A percentile compares a stretch with the other conserved stretches of the same genome.
phyloP scores from a whole-genome alignment of 2,329 filamentous ascomycete genomes.

The Cryphonectria naterciae region DNA sequence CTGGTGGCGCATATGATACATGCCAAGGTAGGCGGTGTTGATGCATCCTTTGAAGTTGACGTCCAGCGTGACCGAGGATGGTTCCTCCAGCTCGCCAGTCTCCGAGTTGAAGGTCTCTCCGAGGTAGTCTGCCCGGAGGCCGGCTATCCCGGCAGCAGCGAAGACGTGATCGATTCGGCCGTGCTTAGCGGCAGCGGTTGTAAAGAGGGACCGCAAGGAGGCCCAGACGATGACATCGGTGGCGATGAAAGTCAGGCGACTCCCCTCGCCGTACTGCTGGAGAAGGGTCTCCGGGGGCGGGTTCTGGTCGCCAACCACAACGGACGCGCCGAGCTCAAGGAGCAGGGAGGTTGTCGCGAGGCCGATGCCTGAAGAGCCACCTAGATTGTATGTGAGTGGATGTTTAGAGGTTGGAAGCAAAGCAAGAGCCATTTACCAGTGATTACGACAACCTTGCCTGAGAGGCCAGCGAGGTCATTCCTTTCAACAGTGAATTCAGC shows the following conservation, averaged over 20 bases:
- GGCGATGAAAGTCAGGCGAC: not conserved
- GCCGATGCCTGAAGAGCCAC: constrained; percentile 9
- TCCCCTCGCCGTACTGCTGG: not conserved
- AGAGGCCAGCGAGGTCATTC: not conserved
- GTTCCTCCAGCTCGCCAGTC: constrained; percentile 10
- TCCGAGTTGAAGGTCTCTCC: not conserved
- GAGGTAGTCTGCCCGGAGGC: not conserved
- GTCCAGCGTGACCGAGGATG: not conserved
- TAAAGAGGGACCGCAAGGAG: not conserved
- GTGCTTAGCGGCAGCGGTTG: not conserved
- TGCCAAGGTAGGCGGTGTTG: constrained; percentile 13
- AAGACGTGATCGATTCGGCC: constrained; percentile 16
- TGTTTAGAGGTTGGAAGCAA: too few species aligned
- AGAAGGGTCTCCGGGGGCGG: not conserved
- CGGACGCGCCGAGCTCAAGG: constrained; percentile 9
- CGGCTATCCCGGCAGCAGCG: constrained; percentile 15
- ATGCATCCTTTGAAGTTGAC: constrained; percentile 15
- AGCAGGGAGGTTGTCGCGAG: constrained; percentile 1
- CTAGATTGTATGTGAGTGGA: not conserved
- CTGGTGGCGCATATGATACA: constrained; percentile 14
- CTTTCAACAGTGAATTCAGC: constrained; percentile 36
- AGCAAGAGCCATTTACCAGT: not conserved
- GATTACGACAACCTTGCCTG: not conserved
- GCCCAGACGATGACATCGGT: constrained; percentile 8
- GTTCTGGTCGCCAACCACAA: constrained; percentile 7